Base-by-base conservation (phyloP, 2,329 filamentous ascomycete genomes). In the Claviceps africana region DNA sequence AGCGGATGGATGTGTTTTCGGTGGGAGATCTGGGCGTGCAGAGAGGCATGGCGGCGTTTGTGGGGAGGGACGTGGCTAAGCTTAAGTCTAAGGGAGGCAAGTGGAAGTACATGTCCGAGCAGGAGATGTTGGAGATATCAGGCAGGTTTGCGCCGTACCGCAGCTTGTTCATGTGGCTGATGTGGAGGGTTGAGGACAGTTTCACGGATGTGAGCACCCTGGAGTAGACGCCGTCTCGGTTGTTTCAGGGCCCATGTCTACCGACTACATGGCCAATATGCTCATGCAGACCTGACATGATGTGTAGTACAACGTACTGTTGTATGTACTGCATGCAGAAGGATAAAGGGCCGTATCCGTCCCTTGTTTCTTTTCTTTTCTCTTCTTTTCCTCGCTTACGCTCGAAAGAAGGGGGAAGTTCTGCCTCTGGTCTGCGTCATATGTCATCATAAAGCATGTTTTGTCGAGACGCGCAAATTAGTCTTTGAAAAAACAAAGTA, bases 21-120 rank as follows among this genome's bases (percentile, higher is more conserved):
- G 84, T 88, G 1, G 91, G 93, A 1, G 91, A 98, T 69, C 70
- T 98, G 56, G 93, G 93, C 4, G 88, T 98, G 46, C 93, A 97
- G 77, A 76, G 90, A 61, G 93, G 93, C 10, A 95, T 96, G 83
- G 93, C 93, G 1, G 83, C 86, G 0, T 90, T 93, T 63, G 75
- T 83, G 47, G 93, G 93, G 1, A 80, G 79, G 54, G 88, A 97
- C 64, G 82, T 97, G 22, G 79, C 74, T 46, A 95, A 91, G 69
- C 70, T 96, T 54, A 96, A 94, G 70, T 73, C 71, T 37, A 82
- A 82, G 28, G 83, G 83, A 33, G 86, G 87, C 45, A 97, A 97
- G 72, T 97, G 89, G 85, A 97, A 97, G 73, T 98, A 97, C 67
- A 95, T 97, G 89, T 79, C 77, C 37, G 93, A 97, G 70, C 79